Conservation (phyloP, 2,329 filamentous ascomycete species). For the Aspergillus oerlinghausenensis region DNA sequence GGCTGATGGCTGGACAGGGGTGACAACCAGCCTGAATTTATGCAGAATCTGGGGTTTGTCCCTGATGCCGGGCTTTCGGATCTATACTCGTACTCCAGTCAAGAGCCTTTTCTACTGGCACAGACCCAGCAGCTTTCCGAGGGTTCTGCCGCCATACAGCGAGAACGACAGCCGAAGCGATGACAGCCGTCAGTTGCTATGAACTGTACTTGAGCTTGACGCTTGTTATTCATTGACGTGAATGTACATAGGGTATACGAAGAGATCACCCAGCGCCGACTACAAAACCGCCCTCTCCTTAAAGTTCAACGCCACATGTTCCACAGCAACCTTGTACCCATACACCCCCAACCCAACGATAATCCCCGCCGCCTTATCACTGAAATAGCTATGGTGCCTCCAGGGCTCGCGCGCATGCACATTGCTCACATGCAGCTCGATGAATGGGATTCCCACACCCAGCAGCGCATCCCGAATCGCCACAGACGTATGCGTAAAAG, state of each 20-base stretch:
- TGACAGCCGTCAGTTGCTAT: too few species aligned
- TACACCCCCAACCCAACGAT: conserved; percentile 64
- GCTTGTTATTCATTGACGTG: too few species aligned
- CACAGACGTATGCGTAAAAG: conserved; percentile 71
- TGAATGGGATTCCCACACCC: conserved; percentile 65
- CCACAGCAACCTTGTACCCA: conserved; percentile 59
- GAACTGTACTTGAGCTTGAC: too few species aligned
- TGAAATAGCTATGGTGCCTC: conserved; percentile 66
- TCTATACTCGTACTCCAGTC: conserved; percentile 31
- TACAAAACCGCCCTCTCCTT: conserved; percentile 23
- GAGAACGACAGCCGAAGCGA: conserved; percentile 1
- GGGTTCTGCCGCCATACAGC: conserved; percentile 12
- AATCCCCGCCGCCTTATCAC: conserved; percentile 70
- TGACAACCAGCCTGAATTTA: conserved; percentile 35
- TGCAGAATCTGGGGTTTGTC: conserved; percentile 36
- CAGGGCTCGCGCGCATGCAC: conserved; percentile 67
- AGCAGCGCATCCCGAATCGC: conserved; percentile 69
- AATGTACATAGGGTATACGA: too few species aligned
- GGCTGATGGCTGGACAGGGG: conserved; percentile 14
- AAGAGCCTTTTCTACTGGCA: conserved; percentile 31
- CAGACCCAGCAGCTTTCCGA: conserved; percentile 26
- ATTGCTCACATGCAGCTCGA: conserved; percentile 75
- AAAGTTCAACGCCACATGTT: conserved; percentile 43
- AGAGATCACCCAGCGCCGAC: background rate
- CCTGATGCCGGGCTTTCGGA: conserved; percentile 35